These are phyloP conservation scores for Ogataea degrootiae DNA, from an alignment of 805 yeast species.

Conservation along the genomic window DNA sequence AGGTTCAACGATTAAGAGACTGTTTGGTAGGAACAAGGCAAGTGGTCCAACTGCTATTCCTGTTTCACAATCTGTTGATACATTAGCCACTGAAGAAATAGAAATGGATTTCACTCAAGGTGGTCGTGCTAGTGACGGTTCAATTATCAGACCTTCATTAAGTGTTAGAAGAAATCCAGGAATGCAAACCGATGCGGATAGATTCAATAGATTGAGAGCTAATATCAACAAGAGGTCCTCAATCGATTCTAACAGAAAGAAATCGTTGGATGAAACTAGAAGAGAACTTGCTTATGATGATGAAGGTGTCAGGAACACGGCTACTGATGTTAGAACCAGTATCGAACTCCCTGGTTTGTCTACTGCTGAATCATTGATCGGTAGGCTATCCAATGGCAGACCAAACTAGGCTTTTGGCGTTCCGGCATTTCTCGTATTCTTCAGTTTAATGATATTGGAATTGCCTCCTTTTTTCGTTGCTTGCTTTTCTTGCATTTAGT, in stretches of 20 bases:
- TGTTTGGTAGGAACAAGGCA: conserved; percentile 25
- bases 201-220: conserved; percentile 14
- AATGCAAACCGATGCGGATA: conserved; percentile 19
- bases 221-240: conserved; percentile 16
- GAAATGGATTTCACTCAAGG: conserved; percentile 36
- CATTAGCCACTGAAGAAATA: conserved; percentile 46
- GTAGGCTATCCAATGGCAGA: conserved; percentile 17
- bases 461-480: not conserved
- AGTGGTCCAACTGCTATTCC: conserved; percentile 27
- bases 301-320: conserved; percentile 17
- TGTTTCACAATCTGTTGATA: conserved; percentile 31
- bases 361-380: conserved; percentile 31
- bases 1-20: conserved; percentile 35
- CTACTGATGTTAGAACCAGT: conserved; percentile 32
- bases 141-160: conserved; percentile 30
- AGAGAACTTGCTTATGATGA: conserved; percentile 14
- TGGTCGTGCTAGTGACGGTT: conserved; percentile 21
- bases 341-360: conserved; percentile 35
- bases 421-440: not conserved
- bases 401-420: not conserved
- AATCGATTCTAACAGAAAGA: conserved; percentile 15
- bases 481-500: not conserved
- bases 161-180: conserved; percentile 21
- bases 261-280: conserved; percentile 24
- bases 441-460: too few species aligned